Base-by-base conservation (phyloP, 257 asterid species). In the Solanum corneliomulleri region DNA sequence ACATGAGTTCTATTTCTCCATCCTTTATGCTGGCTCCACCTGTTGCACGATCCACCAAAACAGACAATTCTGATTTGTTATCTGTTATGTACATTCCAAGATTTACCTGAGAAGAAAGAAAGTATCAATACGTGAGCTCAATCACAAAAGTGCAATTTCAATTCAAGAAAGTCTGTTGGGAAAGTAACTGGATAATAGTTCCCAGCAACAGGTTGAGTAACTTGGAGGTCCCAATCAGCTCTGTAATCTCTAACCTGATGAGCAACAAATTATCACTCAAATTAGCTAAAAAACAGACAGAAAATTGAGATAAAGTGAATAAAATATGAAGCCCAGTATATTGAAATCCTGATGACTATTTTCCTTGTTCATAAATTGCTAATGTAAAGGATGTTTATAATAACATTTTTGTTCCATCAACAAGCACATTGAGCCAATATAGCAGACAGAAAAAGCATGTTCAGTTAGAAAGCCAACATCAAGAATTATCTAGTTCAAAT, bases 191-290 rank as follows among this genome's bases (percentile, higher is more conserved):
- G 99, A 91, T 94, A 96, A 89, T 96, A 95, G 87, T 96, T 96
- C 85, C 99, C 99, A 11, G 99, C 98, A 33, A 94, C 96, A 37
- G 98, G 98, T 92, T 96, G 95, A 82, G 97, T 93, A 90, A 95
- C 98, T 60, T 87, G 88, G 89, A 96, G 94, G 83, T 95, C 91
- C 98, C 98, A 96, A 88, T 95, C 98, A 42, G 91, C 87, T 90
- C 99, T 90, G 85, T 93, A 87, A 94, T 96, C 96, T 89, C 99
- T 88, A 81, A 95, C 95, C 98, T 96, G 94, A 85, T 87, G 88
- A 80, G 21, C 47, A 85, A 27, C 83, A 90, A 21, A 21, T 29
- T 27, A 60, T 25, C 58, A 64, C 56, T n/a, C 44, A 74, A 81
- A 33, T 81, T 75, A 85, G 58, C 75, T 87, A 31, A 39, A 86